Percentiles rank a stretch among this genome's conserved stretches.
Conservation (phyloP, 2,329 filamentous ascomycete genomes). For the Tolypocladium pustulatum region DNA sequence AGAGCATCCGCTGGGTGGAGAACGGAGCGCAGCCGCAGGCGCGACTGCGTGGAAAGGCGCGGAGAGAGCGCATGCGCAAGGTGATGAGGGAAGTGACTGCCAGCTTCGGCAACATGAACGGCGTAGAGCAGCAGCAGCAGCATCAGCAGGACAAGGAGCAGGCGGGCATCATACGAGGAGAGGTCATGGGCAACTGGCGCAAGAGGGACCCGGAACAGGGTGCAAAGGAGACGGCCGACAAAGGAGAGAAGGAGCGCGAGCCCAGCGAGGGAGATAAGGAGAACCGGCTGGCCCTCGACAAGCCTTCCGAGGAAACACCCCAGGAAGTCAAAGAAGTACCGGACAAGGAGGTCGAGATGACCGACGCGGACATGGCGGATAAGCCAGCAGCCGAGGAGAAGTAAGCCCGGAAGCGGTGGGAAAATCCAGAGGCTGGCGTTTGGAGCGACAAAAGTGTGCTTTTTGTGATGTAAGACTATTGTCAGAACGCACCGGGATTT, state of each 20-base stretch:
- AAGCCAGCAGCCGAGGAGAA: constrained; percentile 6
- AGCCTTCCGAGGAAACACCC: constrained; percentile 2
- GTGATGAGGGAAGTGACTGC: constrained; percentile 41
- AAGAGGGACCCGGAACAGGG: constrained; percentile 16
- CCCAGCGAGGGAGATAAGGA: constrained; percentile 35
- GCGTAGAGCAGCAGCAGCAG: constrained; percentile 8
- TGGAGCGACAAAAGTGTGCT: not conserved
- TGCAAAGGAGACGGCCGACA: constrained; percentile 11
- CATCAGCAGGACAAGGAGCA: constrained; percentile 12
- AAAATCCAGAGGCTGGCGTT: not conserved
- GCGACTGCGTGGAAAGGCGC: constrained; percentile 42
- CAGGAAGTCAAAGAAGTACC: constrained; percentile 4
- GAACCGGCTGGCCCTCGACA: constrained; percentile 22
- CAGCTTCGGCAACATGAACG: constrained; percentile 19
- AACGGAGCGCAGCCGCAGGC: constrained; percentile 55
- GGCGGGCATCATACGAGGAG: constrained; percentile 14
- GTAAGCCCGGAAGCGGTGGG: constrained; percentile 1
- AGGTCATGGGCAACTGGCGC: constrained; percentile 23
- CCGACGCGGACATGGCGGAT: constrained; percentile 7
- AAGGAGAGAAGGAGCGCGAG: constrained; percentile 16
- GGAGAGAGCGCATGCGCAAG: constrained; percentile 45
- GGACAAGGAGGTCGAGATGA: constrained; percentile 22
- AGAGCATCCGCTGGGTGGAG: constrained; percentile 74
- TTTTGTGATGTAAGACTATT: not conserved
- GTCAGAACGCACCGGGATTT: not conserved